Evolutionary conservation across 2,329 filamentous ascomycete genomes (phyloP).

Genomic region (Exophiala mesophila): DNA sequence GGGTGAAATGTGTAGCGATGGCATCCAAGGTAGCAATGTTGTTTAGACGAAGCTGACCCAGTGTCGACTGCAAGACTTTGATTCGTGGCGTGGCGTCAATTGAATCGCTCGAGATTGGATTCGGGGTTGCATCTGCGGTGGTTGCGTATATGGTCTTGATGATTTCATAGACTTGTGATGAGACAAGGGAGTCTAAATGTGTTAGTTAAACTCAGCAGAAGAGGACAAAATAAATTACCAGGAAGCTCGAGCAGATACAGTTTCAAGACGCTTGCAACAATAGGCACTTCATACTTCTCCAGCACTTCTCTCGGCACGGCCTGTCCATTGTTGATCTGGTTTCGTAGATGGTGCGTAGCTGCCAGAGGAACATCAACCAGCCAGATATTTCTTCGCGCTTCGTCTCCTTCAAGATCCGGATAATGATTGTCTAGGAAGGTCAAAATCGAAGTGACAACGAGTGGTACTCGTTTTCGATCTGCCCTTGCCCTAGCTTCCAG

Average conservation of each 20-base stretch:
- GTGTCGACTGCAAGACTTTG: slow-evolving; percentile 88
- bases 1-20: slow-evolving; percentile 96
- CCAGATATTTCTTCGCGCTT: slow-evolving; percentile 89
- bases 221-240: slow-evolving; percentile 53
- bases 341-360: slow-evolving; percentile 78
- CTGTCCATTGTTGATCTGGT: slow-evolving; percentile 82
- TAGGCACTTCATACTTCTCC: slow-evolving; percentile 85
- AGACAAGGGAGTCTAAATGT: slow-evolving; percentile 85
- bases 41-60: slow-evolving; percentile 87
- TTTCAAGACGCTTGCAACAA: slow-evolving; percentile 87
- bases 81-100: slow-evolving; percentile 52
- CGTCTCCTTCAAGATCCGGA: slow-evolving; percentile 93
- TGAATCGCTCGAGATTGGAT: slow-evolving; percentile 42
- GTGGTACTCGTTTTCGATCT: slow-evolving; percentile 90
- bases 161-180: slow-evolving; percentile 97
- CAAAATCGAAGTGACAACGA: slow-evolving; percentile 85
- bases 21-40: slow-evolving; percentile 99
- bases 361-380: slow-evolving; percentile 82
- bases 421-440: slow-evolving; percentile 97
- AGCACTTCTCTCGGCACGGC: slow-evolving; percentile 69
- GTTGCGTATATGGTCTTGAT: slow-evolving; percentile 94
- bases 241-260: slow-evolving; percentile 92
- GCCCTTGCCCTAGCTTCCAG: slow-evolving; percentile 90
- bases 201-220: background rate
- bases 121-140: slow-evolving; percentile 69